Conservation (phyloP, 805 yeast species). For the Candida taoyuanica region DNA sequence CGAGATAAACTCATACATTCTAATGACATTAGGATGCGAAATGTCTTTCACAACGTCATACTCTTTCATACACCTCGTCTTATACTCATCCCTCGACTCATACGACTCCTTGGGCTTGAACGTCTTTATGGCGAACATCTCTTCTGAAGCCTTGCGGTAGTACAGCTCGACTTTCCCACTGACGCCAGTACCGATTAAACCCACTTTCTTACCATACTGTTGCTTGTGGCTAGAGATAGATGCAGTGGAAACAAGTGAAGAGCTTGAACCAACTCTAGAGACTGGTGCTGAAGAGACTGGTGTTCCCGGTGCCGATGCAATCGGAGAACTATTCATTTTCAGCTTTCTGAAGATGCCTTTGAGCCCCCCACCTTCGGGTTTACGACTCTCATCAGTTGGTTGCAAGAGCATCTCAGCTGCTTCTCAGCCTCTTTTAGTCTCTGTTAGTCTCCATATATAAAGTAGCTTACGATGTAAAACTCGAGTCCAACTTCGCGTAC, state of each 20-base stretch:
- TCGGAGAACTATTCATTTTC: background rate
- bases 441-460: too few relatives aligned
- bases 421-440: too few relatives aligned
- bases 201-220: constrained; percentile 18
- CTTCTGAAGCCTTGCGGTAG: constrained; percentile 14
- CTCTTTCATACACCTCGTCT: constrained; percentile 69
- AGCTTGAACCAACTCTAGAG: constrained; percentile 1
- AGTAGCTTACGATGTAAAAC: too few relatives aligned
- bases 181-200: constrained; percentile 28
- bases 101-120: constrained; percentile 39
- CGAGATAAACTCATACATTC: constrained; percentile 65
- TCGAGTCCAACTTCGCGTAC: too few relatives aligned
- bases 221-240: background rate
- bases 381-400: too few relatives aligned
- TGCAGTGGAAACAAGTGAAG: constrained; percentile 1
- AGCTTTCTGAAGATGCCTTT: background rate
- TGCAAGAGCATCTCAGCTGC: too few relatives aligned
- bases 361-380: too few relatives aligned
- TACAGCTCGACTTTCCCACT: constrained; percentile 34
- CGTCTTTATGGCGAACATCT: constrained; percentile 39
- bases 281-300: background rate
- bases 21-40: constrained; percentile 67
- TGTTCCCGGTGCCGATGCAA: background rate
- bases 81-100: constrained; percentile 64
- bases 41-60: constrained; percentile 69